These are phyloP conservation scores for Penicillium paxilli DNA, from an alignment of 495 filamentous ascomycete genomes.

Conservation along the genomic window DNA sequence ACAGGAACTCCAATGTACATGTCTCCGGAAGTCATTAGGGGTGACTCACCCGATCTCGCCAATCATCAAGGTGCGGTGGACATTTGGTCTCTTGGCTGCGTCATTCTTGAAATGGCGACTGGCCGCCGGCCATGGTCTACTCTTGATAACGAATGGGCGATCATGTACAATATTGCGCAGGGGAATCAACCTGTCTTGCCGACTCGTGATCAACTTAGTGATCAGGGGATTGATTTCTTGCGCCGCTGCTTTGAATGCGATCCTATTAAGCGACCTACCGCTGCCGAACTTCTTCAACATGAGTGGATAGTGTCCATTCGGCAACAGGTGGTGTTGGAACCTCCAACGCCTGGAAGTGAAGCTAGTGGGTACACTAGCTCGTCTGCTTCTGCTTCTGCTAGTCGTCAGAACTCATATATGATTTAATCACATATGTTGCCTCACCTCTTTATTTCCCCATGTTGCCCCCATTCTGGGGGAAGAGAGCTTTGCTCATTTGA, in stretches of 20 bases:
- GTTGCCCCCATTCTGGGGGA: constrained; percentile 1
- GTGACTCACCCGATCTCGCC: constrained; percentile 54
- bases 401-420: constrained; percentile 38
- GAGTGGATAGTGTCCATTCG: constrained; percentile 85
- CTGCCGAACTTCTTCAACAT: constrained; percentile 88
- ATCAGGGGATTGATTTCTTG: constrained; percentile 83
- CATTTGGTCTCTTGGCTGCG: constrained; percentile 96
- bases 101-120: constrained; percentile 96
- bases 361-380: constrained; percentile 30
- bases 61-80: constrained; percentile 86
- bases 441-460: background rate
- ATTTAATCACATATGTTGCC: constrained; percentile 12
- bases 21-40: constrained; percentile 98
- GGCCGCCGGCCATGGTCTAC: constrained; percentile 95
- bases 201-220: constrained; percentile 76
- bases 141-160: constrained; percentile 98
- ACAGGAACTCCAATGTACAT: constrained; percentile 99
- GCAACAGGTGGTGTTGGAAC: constrained; percentile 58
- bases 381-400: constrained; percentile 30
- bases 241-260: constrained; percentile 85
- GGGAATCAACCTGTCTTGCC: constrained; percentile 90
- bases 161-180: constrained; percentile 99
- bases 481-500: too few relatives aligned
- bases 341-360: constrained; percentile 48
- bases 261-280: constrained; percentile 73